Conservation (phyloP, 371 early-diverging fungal species). For the Zychaea mexicana region DNA sequence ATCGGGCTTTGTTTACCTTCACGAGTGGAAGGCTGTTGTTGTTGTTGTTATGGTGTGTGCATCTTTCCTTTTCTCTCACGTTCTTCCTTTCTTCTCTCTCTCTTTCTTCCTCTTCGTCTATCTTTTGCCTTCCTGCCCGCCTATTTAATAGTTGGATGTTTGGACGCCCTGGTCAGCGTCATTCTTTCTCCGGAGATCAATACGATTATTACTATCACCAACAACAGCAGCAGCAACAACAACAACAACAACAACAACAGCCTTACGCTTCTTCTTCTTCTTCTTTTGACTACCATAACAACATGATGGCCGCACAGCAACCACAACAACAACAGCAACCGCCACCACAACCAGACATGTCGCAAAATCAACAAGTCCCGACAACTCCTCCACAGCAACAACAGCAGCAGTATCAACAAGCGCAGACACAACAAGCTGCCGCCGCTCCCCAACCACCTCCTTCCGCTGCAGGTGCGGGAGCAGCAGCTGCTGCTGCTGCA, state of each 20-base stretch:
- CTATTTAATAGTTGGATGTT: slow-evolving; percentile 3
- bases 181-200: slow-evolving; percentile 1
- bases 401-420: not conserved
- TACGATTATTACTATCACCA: not conserved
- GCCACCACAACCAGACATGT: not conserved
- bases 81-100: not conserved
- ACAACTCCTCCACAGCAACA: slow-evolving; percentile 10
- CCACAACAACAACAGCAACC: not conserved
- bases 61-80: not conserved
- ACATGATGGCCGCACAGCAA: slow-evolving; percentile 8
- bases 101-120: not conserved
- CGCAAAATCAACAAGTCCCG: slow-evolving; percentile 9
- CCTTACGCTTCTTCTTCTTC: not conserved
- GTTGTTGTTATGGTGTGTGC: not conserved
- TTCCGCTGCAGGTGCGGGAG: not conserved
- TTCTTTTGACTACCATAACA: not conserved
- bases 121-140: no score
- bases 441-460: not conserved
- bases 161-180: slow-evolving; percentile 3
- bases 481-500: not conserved
- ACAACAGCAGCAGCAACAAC: slow-evolving; percentile 1
- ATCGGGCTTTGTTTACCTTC: slow-evolving; percentile 1
- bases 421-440: not conserved
- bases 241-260: slow-evolving; percentile 8
- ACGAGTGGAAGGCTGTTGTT: not conserved